Conservation (phyloP, 176 grass and related monocot genomes). For the Leersia perrieri region DNA sequence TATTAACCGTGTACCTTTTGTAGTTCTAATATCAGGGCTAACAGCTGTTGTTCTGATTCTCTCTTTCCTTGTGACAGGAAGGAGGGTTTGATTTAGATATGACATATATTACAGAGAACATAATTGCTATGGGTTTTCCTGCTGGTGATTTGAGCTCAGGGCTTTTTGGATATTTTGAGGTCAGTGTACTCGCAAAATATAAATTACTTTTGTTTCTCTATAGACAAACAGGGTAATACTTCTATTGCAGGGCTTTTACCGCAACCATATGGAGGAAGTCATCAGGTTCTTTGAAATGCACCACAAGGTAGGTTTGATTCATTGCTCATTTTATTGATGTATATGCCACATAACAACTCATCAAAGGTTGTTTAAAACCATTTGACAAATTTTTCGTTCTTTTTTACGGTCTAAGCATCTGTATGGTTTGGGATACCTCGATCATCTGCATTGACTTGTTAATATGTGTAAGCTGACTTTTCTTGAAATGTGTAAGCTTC, state of each 20-base stretch:
- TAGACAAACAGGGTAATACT: conserved; percentile 18
- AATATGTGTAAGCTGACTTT: neutral
- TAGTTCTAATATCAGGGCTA: neutral
- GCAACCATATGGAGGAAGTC: conserved; percentile 99
- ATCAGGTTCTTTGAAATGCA: conserved; percentile 98
- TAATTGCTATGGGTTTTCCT: conserved; percentile 99
- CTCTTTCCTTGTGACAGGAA: conserved; percentile 67
- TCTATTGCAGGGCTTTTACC: conserved; percentile 83
- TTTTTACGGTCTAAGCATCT: neutral
- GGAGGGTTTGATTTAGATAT: conserved; percentile 99
- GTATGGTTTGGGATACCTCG: neutral
- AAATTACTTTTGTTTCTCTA: conserved; percentile 8
- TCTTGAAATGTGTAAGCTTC: neutral
- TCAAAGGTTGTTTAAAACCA: neutral
- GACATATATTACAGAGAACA: conserved; percentile 99
- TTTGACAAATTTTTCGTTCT: neutral
- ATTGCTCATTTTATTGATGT: conserved; percentile 24
- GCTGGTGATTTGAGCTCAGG: conserved; percentile 98
- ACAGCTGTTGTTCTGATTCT: conserved; percentile 36
- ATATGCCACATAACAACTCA: neutral
- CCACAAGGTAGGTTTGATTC: conserved; percentile 72
- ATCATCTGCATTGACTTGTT: conserved; percentile 3
- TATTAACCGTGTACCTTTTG: neutral
- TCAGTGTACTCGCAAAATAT: conserved; percentile 30
- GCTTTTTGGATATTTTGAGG: conserved; percentile 99